phyloP scores from a whole-genome alignment of 1,284 basidiomycete genomes.

The Leccinum insolens region DNA sequence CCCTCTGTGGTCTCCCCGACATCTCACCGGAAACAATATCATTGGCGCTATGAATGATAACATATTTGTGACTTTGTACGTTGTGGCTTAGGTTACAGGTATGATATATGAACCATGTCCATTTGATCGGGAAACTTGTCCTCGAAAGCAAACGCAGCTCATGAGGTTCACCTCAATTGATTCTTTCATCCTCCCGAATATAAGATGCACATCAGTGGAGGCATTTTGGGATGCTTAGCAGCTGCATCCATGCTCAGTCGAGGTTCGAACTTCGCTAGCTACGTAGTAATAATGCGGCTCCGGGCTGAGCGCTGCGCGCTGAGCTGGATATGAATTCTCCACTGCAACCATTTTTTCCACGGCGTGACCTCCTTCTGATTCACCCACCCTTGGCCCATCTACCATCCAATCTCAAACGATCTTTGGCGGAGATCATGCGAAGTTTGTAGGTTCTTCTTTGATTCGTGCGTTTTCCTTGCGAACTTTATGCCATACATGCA shows the following conservation, averaged over 20 bases:
- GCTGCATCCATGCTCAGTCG: background rate
- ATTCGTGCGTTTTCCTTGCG: conserved; percentile 4
- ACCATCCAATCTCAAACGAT: conserved; percentile 6
- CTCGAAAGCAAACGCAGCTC: background rate
- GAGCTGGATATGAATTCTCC: too few relatives aligned
- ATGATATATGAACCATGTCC: conserved; percentile 6
- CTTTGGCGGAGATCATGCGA: conserved; percentile 9
- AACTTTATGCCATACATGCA: conserved; percentile 1
- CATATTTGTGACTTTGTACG: background rate
- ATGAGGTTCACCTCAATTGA: background rate
- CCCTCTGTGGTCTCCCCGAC: background rate
- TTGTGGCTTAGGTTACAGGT: conserved; percentile 8
- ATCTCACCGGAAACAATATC: background rate
- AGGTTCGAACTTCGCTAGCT: background rate
- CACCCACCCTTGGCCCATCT: conserved; percentile 13
- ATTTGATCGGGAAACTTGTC: background rate
- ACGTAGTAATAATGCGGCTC: background rate
- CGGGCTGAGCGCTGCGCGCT: background rate
- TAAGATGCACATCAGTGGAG: background rate
- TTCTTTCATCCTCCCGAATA: background rate
- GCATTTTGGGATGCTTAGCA: background rate
- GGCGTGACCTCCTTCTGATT: background rate
- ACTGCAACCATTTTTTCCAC: conserved; percentile 1
- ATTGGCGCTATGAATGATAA: background rate
- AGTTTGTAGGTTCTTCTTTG: background rate